A percentile compares a stretch with the other conserved stretches of the same genome.
Evolutionary conservation across 129 eudicot genomes (phyloP).

Genomic region (sunflower (Helianthus annuus)): DNA sequence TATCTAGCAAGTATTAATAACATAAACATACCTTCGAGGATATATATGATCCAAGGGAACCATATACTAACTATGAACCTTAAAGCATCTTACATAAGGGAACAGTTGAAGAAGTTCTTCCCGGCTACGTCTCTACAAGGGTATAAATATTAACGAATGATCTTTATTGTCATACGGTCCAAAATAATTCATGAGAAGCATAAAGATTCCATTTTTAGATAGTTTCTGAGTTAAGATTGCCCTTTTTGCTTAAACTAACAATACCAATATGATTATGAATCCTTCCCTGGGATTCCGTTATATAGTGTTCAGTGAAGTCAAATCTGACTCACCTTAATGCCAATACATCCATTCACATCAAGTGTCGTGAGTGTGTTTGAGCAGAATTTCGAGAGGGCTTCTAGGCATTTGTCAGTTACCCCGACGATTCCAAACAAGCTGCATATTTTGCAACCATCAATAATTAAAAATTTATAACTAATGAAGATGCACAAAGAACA

Average conservation of each 20-base stretch:
- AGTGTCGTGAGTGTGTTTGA: conserved; percentile 74
- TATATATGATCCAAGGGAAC: conserved; percentile 17
- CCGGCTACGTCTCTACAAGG: conserved; percentile 72
- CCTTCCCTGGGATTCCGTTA: background rate
- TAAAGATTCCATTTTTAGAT: background rate
- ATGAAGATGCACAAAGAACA: background rate
- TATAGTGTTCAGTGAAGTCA: background rate
- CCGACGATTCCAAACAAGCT: conserved; percentile 98
- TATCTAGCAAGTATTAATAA: conserved; percentile 1
- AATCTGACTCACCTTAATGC: conserved; percentile 65
- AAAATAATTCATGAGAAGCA: background rate
- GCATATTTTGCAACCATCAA: conserved; percentile 33
- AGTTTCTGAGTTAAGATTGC: background rate
- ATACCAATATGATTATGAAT: background rate
- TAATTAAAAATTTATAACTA: background rate
- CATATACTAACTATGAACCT: conserved; percentile 70
- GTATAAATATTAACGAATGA: conserved; percentile 1
- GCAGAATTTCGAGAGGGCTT: conserved; percentile 62
- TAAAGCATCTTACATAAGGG: conserved; percentile 68
- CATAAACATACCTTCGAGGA: conserved; percentile 29
- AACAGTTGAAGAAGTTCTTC: conserved; percentile 73
- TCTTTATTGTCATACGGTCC: background rate
- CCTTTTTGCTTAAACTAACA: background rate
- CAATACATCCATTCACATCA: conserved; percentile 92
- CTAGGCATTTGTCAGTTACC: conserved; percentile 81